Conservation (phyloP, 371 early-diverging fungal species). For the Fennellomyces sp. region DNA sequence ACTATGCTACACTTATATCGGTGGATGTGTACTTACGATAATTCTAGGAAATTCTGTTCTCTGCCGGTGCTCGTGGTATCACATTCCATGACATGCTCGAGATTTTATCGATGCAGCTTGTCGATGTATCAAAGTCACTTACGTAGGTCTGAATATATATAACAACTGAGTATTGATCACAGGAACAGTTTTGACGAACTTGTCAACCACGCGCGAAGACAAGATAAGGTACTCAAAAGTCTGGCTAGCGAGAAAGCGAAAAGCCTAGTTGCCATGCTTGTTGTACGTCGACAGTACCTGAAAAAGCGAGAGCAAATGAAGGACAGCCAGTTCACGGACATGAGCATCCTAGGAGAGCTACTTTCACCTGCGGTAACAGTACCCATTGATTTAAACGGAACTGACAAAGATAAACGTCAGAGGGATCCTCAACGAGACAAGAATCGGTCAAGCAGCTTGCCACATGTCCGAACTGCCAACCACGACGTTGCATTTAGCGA, state of each 20-base stretch:
- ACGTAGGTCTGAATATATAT: constrained; percentile 31
- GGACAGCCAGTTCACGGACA: constrained; percentile 2
- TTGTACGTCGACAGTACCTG: constrained; percentile 25
- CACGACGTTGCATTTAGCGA: too few relatives aligned
- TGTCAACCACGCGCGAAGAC: constrained; percentile 25
- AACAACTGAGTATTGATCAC: neutral
- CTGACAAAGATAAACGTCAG: neutral
- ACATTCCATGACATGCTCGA: constrained; percentile 47
- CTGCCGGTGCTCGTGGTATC: constrained; percentile 35
- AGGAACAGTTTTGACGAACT: constrained; percentile 29
- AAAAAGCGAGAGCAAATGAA: constrained; percentile 13
- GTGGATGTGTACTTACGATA: neutral
- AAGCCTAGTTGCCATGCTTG: constrained; percentile 29
- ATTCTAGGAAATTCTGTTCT: constrained; percentile 25
- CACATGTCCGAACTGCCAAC: neutral
- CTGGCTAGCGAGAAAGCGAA: constrained; percentile 23
- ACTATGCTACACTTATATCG: constrained; percentile 8
- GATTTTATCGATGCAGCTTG: constrained; percentile 47
- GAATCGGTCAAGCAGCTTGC: neutral
- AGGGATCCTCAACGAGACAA: neutral
- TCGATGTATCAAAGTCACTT: constrained; percentile 49
- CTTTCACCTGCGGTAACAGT: constrained; percentile 10
- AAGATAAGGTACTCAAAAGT: constrained; percentile 25
- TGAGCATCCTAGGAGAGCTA: constrained; percentile 5
- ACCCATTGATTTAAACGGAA: neutral